Base-by-base conservation (phyloP, 2,329 filamentous ascomycete species). In the Emmonsia crescens region DNA sequence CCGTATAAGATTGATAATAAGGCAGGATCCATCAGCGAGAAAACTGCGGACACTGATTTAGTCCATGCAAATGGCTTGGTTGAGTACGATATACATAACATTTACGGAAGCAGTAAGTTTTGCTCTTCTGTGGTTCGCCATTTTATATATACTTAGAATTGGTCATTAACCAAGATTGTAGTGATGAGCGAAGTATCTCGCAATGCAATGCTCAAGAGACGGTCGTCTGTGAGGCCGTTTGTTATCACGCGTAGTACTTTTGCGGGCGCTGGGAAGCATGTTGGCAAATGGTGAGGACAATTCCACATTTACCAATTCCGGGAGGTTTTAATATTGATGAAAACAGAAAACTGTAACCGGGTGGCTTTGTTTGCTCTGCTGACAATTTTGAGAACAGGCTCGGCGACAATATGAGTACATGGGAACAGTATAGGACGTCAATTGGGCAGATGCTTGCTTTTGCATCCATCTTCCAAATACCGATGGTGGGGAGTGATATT, bases 191-290 rank as follows among this genome's bases (percentile, higher is more conserved):
- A 76, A 31, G 75, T 81, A 1, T 86, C 85, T 0, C 79, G 82
- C 57, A 73, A 79, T 4, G 83, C 87, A 1, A 86, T 89, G 85
- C 71, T 83, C 3, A 72, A 75, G 9, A 80, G 86, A 5, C 81
- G 85, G 0, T 85, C 87, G 0, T 72, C 71, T 1, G 71, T 82
- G 5, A 82, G 87, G 0, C 86, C 87, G 0, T 70, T 89, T 62
- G 78, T 90, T 60, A 86, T 90, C 65, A 88, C 86, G 0, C 82
- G 87, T 21, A 86, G 83, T 5, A 89, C 86, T 0, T 90, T 88
- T 67, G 83, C 85, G 1, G 86, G 88, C 1, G 82, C 84, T 0
- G 88, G 88, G 3, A 68, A 72, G 49, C 72, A 79, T 63, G 77
- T 79, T 19, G 76, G 78, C 1, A 78, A 82, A 62, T 82, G 80